These are phyloP conservation scores for Mycosarcoma mackinlayi DNA, from an alignment of 1,284 basidiomycete species.

Conservation along the genomic window DNA sequence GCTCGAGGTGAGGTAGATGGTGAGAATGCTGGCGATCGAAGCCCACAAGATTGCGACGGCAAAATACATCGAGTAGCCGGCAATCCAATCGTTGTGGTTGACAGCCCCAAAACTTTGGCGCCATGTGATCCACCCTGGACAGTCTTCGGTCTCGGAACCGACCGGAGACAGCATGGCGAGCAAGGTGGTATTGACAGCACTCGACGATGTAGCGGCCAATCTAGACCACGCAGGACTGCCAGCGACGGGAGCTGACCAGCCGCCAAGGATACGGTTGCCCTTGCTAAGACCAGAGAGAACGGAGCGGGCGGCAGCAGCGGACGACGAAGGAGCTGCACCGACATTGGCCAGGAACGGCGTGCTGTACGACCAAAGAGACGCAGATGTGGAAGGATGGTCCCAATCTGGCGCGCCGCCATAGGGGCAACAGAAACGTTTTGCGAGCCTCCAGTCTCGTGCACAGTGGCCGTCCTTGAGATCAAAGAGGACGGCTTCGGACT, in stretches of 20 bases:
- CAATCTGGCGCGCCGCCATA: slow-evolving; percentile 44
- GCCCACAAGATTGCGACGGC: slow-evolving; percentile 64
- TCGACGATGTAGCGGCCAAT: slow-evolving; percentile 37
- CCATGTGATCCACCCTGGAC: slow-evolving; percentile 82
- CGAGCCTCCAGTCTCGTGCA: slow-evolving; percentile 76
- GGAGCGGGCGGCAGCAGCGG: slow-evolving; percentile 23
- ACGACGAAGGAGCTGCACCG: slow-evolving; percentile 8
- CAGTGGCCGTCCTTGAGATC: slow-evolving; percentile 94
- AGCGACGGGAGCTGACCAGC: slow-evolving; percentile 59
- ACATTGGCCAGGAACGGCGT: slow-evolving; percentile 31
- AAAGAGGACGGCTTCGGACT: slow-evolving; percentile 89
- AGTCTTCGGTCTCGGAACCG: slow-evolving; percentile 69
- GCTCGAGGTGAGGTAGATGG: slow-evolving; percentile 82
- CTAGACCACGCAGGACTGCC: slow-evolving; percentile 51
- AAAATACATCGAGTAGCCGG: slow-evolving; percentile 81
- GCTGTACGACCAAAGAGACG: slow-evolving; percentile 31
- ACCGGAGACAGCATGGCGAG: slow-evolving; percentile 14
- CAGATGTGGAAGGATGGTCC: slow-evolving; percentile 32
- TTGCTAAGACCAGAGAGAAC: slow-evolving; percentile 44
- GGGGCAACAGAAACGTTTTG: slow-evolving; percentile 83
- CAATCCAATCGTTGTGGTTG: slow-evolving; percentile 68
- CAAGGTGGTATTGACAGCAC: slow-evolving; percentile 17
- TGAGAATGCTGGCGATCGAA: slow-evolving; percentile 75
- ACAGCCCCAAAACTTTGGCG: slow-evolving; percentile 35
- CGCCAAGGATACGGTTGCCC: slow-evolving; percentile 52